Evolutionary conservation across 768 basidiomycete genomes (phyloP).

Genomic region (Saitozyma podzolica): DNA sequence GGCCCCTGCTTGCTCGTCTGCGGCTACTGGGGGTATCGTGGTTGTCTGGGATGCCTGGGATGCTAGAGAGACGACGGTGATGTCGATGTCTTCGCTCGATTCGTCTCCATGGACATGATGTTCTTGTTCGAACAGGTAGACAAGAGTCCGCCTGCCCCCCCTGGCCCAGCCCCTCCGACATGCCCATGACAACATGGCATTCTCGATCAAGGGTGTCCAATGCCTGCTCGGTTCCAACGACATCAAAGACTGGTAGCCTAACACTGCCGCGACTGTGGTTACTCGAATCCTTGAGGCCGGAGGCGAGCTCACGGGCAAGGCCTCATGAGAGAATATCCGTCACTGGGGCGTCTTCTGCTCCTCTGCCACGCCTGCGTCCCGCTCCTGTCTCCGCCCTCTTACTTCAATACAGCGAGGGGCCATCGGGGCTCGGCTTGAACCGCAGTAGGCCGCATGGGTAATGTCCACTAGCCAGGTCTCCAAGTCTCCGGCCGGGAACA

Average conservation of each 20-base stretch:
- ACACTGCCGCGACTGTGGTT: slow-evolving; percentile 57
- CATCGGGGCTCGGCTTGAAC: no score
- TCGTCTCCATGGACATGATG: no score
- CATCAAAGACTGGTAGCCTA: slow-evolving; percentile 51
- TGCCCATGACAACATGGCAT: slow-evolving; percentile 48
- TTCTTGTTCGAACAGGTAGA: no score
- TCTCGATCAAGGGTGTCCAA: slow-evolving; percentile 56
- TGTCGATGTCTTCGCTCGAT: no score
- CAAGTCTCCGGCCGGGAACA: slow-evolving; percentile 18
- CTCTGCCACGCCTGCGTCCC: slow-evolving; percentile 19
- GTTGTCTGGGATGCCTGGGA: no score
- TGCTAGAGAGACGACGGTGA: no score
- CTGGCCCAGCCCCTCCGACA: no score
- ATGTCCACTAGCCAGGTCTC: slow-evolving; percentile 36
- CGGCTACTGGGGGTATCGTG: no score
- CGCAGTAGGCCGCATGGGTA: slow-evolving; percentile 54
- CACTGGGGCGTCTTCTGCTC: slow-evolving; percentile 30
- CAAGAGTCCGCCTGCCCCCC: no score
- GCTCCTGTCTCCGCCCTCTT: not conserved
- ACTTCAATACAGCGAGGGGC: no score
- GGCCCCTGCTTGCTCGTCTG: no score
- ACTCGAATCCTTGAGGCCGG: slow-evolving; percentile 57
- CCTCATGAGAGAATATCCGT: slow-evolving; percentile 51
- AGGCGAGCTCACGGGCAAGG: slow-evolving; percentile 54
- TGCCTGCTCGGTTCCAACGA: slow-evolving; percentile 56